Conservation (phyloP, 306 rosid species). For the Dicorynia guianensis region DNA sequence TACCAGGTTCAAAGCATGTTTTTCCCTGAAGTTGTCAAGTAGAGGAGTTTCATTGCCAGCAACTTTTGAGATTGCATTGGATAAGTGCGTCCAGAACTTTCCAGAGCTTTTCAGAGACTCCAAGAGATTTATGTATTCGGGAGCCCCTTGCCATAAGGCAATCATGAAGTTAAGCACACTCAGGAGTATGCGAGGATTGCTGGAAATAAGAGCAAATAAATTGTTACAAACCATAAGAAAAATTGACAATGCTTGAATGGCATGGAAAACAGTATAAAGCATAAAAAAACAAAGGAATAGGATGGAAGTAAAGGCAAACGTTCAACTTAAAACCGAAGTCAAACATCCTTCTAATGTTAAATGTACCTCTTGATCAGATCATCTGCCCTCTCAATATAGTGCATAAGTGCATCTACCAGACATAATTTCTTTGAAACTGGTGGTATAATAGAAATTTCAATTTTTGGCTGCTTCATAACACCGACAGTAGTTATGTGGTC, state of each 20-base stretch:
- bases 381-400: constrained; percentile 56
- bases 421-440: constrained; percentile 53
- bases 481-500: constrained; percentile 48
- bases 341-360: constrained; percentile 19
- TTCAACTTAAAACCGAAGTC: constrained; percentile 1
- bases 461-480: constrained; percentile 56
- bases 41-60: constrained; percentile 50
- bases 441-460: constrained; percentile 49
- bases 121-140: constrained; percentile 67
- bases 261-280: constrained; percentile 21
- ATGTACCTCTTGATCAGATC: constrained; percentile 64
- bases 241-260: background rate
- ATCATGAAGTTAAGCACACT: constrained; percentile 73
- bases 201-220: constrained; percentile 50
- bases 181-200: constrained; percentile 72
- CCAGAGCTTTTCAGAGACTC: constrained; percentile 62
- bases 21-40: constrained; percentile 48
- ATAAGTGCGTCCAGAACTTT: constrained; percentile 68
- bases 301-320: constrained; percentile 26
- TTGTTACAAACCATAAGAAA: constrained; percentile 4
- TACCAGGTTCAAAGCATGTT: constrained; percentile 60
- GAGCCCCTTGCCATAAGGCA: constrained; percentile 91
- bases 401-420: constrained; percentile 61
- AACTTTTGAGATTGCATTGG: constrained; percentile 50
- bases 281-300: background rate